These are phyloP conservation scores for Ceratobasidium sp. DNA, from an alignment of 1,284 basidiomycete species.

Conservation along the genomic window DNA sequence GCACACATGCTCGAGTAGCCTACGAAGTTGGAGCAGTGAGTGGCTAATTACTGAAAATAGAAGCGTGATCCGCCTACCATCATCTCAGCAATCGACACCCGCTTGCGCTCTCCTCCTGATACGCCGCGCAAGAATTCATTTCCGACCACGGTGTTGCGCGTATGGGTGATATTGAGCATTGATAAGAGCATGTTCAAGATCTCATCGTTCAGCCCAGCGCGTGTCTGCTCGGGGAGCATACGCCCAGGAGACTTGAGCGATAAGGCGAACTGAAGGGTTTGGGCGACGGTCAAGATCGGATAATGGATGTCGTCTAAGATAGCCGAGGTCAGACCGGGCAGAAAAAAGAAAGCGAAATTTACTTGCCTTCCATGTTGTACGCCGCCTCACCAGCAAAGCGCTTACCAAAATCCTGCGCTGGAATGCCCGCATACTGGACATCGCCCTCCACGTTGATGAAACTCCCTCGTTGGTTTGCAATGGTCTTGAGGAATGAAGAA, in stretches of 20 bases:
- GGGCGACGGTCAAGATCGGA: constrained; percentile 70
- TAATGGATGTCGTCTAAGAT: constrained; percentile 67
- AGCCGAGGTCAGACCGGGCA: constrained; percentile 23
- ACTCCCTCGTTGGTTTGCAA: constrained; percentile 67
- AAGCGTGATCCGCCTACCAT: constrained; percentile 60
- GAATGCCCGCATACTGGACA: constrained; percentile 69
- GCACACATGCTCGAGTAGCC: constrained; percentile 51
- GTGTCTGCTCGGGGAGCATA: constrained; percentile 61
- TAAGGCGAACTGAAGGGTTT: constrained; percentile 68
- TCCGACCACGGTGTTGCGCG: constrained; percentile 67
- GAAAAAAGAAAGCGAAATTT: constrained; percentile 50
- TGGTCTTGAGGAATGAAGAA: constrained; percentile 68
- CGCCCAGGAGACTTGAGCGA: constrained; percentile 65
- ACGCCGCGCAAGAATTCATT: constrained; percentile 71
- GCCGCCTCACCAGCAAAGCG: constrained; percentile 65
- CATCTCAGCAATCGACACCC: constrained; percentile 72
- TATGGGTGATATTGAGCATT: constrained; percentile 73
- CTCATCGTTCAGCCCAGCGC: constrained; percentile 63
- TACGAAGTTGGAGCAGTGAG: constrained; percentile 45
- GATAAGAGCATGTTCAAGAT: constrained; percentile 67
- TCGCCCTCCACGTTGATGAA: constrained; percentile 62
- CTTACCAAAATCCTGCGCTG: constrained; percentile 65
- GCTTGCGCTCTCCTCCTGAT: constrained; percentile 71
- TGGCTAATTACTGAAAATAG: neutral
- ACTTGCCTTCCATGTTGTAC: constrained; percentile 62